Base-by-base conservation (phyloP, 1,284 basidiomycete species). In the Schizopora paradoxa region DNA sequence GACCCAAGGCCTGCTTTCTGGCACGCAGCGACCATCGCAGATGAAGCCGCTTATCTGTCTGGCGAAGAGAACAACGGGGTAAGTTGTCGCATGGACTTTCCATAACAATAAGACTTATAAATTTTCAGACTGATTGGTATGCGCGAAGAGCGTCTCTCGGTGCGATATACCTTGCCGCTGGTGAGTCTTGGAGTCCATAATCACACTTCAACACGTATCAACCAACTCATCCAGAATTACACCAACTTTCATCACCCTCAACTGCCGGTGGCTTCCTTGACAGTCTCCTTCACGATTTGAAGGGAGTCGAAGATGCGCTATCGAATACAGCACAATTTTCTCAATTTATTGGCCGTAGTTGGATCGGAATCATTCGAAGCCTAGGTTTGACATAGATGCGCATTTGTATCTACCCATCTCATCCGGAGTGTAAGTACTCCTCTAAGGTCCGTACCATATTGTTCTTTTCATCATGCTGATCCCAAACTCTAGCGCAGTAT, bases 81-180 rank as follows among this genome's bases (percentile, higher is more conserved):
- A 57, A 21, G 73, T 62, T 35, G 31, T 22, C 18, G 1, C 40
- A 7, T 26, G 22, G 23, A 49, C 49, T 47, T 22, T 8, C 7
- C 27, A 33, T n/a, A 3, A 16, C 28, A 36, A 33, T 16, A 8
- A 26, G 22, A 5, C n/a, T 8, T 23, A 29, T 40, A 25, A 26
- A n/a, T n/a, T n/a, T 37, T n/a, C 41, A 86, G 84, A 64, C 77
- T 47, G 65, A 71, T 6, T 88, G 85, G 86, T 86, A 86, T 59
- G 65, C 76, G 5, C 74, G 69, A 29, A 68, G 86, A 26, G 75
- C 72, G 0, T 73, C 79, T 1, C 55, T 88, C 16, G 77, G 80
- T 6, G 69, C 74, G 1, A 67, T 83, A 13, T 89, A 89, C 54
- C 68, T 73, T 6, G 77, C 80, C 23, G 76, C 83, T 54, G 82